Percentiles rank a stretch among this genome's conserved stretches.
phyloP scores from a whole-genome alignment of 805 yeast species.

The Starmerella bombi region DNA sequence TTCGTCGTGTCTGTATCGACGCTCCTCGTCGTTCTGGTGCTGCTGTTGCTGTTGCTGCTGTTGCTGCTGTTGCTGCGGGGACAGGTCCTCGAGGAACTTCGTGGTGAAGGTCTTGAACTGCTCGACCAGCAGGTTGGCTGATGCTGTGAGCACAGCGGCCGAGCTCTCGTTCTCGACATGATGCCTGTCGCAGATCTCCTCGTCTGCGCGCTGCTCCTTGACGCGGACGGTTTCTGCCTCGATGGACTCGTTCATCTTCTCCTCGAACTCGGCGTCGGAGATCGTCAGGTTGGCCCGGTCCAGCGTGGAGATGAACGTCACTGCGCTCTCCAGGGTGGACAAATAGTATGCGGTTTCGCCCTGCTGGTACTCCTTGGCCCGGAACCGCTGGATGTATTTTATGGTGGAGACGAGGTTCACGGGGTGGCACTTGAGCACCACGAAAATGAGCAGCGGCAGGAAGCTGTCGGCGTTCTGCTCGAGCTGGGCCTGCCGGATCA shows the following conservation, averaged over 20 bases:
- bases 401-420: slow-evolving; percentile 60
- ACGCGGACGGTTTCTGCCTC: slow-evolving; percentile 29
- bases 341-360: slow-evolving; percentile 90
- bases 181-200: slow-evolving; percentile 1
- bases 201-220: slow-evolving; percentile 17
- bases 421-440: slow-evolving; percentile 58
- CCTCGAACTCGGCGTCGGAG: slow-evolving; percentile 43
- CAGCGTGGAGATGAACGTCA: slow-evolving; percentile 58
- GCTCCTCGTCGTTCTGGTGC: not conserved
- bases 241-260: slow-evolving; percentile 31
- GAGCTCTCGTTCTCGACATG: slow-evolving; percentile 16
- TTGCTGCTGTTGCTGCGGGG: slow-evolving; percentile 4
- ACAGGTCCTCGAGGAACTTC: slow-evolving; percentile 25
- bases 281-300: slow-evolving; percentile 47
- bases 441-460: slow-evolving; percentile 74
- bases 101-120: slow-evolving; percentile 32
- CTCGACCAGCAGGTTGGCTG: slow-evolving; percentile 41
- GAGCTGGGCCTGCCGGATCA: slow-evolving; percentile 51
- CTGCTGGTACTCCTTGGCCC: slow-evolving; percentile 56
- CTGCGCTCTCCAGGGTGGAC: slow-evolving; percentile 81
- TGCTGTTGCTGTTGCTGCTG: not conserved
- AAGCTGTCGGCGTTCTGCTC: slow-evolving; percentile 89
- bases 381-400: slow-evolving; percentile 70
- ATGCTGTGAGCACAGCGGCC: slow-evolving; percentile 26
- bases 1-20: slow-evolving; percentile 22